A percentile compares a stretch with the other conserved stretches of the same genome.
Evolutionary conservation across 2,329 filamentous ascomycete genomes (phyloP).

Genomic region (Venturia nashicola): DNA sequence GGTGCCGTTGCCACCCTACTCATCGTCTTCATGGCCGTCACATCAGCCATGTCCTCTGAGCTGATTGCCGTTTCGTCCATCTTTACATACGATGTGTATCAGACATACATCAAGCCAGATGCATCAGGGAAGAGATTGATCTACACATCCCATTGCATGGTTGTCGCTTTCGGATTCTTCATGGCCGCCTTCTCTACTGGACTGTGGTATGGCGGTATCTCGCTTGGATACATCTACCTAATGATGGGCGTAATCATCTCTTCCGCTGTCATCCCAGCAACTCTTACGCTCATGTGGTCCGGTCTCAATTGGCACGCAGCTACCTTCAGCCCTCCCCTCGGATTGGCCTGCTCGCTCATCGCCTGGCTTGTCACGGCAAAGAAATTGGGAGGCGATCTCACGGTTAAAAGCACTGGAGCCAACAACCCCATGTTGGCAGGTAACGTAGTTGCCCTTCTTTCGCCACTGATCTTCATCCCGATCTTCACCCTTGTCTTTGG

Average conservation of each 20-base stretch:
- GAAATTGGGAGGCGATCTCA: conserved; percentile 25
- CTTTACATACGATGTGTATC: conserved; percentile 31
- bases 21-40: conserved; percentile 23
- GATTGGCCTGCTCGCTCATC: conserved; percentile 22
- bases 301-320: conserved; percentile 22
- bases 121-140: conserved; percentile 24
- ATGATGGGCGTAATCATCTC: conserved; percentile 31
- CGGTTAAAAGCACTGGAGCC: conserved; percentile 26
- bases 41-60: conserved; percentile 23
- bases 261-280: conserved; percentile 28
- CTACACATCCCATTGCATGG: conserved; percentile 28
- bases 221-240: conserved; percentile 28
- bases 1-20: conserved; percentile 19
- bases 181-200: conserved; percentile 8
- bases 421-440: conserved; percentile 28
- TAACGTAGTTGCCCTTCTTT: conserved; percentile 23
- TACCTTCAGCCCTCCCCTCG: conserved; percentile 21
- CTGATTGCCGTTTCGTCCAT: conserved; percentile 29
- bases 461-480: conserved; percentile 20
- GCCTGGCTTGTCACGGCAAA: conserved; percentile 26
- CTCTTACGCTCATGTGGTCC: conserved; percentile 26
- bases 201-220: conserved; percentile 20
- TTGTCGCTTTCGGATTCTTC: conserved; percentile 15
- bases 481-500: conserved; percentile 20
- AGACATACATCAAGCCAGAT: conserved; percentile 27